Evolutionary conservation across 257 asterid species (phyloP).

Genomic region (Solanum pimpinellifolium): DNA sequence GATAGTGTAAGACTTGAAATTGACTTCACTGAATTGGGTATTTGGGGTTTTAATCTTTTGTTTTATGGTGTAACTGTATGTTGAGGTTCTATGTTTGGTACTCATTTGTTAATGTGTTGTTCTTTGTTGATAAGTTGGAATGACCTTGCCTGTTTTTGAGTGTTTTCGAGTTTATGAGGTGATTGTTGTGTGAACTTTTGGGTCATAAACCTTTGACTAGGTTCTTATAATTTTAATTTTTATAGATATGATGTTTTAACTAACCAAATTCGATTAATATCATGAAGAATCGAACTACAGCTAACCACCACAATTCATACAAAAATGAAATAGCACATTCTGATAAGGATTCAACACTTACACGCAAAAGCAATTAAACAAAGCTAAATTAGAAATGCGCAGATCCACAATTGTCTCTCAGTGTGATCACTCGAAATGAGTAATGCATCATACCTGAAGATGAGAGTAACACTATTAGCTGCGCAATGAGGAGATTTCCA

Average conservation of each 20-base stretch:
- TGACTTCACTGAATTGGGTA: background rate
- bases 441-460: background rate
- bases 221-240: background rate
- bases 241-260: background rate
- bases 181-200: background rate
- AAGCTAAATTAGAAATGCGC: background rate
- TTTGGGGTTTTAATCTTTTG: background rate
- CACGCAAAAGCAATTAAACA: background rate
- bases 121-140: background rate
- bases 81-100: background rate
- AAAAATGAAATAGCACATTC: background rate
- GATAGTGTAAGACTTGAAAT: background rate
- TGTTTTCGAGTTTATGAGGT: background rate
- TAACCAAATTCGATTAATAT: too few species aligned
- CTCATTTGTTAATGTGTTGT: background rate
- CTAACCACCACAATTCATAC: background rate
- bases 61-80: background rate
- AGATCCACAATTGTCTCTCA: background rate
- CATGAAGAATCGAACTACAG: background rate
- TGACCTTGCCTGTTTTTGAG: background rate
- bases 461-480: background rate
- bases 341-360: background rate
- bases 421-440: background rate
- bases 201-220: background rate
- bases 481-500: background rate